These are phyloP conservation scores for Dendrothele bispora DNA, from an alignment of 768 basidiomycete species.

Conservation along the genomic window DNA sequence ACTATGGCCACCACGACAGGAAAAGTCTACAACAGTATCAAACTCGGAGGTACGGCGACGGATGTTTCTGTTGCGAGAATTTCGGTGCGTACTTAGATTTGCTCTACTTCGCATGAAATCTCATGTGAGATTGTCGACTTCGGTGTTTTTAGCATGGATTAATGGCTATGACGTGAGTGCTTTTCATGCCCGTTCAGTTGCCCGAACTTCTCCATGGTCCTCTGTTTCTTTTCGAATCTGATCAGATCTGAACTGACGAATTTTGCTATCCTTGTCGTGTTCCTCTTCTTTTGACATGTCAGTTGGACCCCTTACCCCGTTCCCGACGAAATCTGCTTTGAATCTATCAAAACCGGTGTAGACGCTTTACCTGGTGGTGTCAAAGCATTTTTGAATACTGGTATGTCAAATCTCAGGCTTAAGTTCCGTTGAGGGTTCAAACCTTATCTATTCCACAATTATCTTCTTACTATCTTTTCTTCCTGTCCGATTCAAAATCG, in stretches of 20 bases:
- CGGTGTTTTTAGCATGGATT: conserved; percentile 39
- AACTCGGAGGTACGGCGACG: conserved; percentile 38
- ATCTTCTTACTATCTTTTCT: too few relatives aligned
- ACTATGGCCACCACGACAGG: too few relatives aligned
- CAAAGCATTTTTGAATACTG: conserved; percentile 53
- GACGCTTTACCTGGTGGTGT: conserved; percentile 38
- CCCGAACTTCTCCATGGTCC: too few relatives aligned
- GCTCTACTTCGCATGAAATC: background rate
- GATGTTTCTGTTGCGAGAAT: conserved; percentile 35
- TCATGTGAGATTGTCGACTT: background rate
- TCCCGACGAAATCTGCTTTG: conserved; percentile 60
- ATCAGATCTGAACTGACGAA: too few relatives aligned
- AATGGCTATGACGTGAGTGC: conserved; percentile 54
- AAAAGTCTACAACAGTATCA: too few relatives aligned
- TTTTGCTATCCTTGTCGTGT: too few relatives aligned
- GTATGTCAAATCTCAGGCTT: conserved; percentile 21
- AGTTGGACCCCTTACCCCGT: conserved; percentile 46
- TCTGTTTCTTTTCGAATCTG: too few relatives aligned
- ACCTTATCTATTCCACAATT: too few relatives aligned
- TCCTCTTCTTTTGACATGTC: too few relatives aligned
- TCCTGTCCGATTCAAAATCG: too few relatives aligned
- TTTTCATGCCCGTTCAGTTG: too few relatives aligned
- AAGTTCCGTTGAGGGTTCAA: too few relatives aligned
- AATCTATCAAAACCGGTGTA: conserved; percentile 55
- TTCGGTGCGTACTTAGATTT: conserved; percentile 29